Percentiles rank a stretch among this genome's conserved stretches.
Conservation (phyloP, 768 basidiomycete genomes). For the Lactarius trivialis region DNA sequence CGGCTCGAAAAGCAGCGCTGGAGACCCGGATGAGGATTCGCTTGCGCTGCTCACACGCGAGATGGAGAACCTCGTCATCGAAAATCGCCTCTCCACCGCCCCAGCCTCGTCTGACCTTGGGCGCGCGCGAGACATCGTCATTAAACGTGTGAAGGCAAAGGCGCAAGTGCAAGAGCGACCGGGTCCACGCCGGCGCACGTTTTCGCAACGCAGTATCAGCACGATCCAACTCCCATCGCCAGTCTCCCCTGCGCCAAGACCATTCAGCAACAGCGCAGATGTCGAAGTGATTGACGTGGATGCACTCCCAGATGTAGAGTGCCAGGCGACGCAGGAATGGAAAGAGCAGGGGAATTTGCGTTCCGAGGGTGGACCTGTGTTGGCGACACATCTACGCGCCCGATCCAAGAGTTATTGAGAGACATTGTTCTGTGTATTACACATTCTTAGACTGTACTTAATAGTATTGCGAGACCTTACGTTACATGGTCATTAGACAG, state of each 20-base stretch:
- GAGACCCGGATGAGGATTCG: conserved; percentile 14
- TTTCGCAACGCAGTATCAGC: conserved; percentile 17
- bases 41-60: conserved; percentile 20
- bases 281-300: conserved; percentile 21
- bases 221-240: conserved; percentile 16
- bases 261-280: neutral
- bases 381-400: conserved; percentile 6
- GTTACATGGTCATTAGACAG: too few species aligned
- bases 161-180: conserved; percentile 5
- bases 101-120: conserved; percentile 19
- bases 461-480: too few species aligned
- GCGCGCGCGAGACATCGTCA: conserved; percentile 9
- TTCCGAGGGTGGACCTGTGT: neutral
- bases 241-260: conserved; percentile 4
- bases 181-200: conserved; percentile 10
- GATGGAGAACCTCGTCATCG: conserved; percentile 23
- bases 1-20: neutral
- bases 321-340: neutral
- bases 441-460: neutral
- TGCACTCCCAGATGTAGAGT: conserved; percentile 10
- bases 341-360: neutral
- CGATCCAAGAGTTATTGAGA: conserved; percentile 21
- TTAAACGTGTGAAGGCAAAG: conserved; percentile 15
- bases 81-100: conserved; percentile 10
- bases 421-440: neutral